Percentiles rank a stretch among this genome's conserved stretches.
phyloP scores from a whole-genome alignment of 176 grass and related monocot genomes.

The Carex pumila region DNA sequence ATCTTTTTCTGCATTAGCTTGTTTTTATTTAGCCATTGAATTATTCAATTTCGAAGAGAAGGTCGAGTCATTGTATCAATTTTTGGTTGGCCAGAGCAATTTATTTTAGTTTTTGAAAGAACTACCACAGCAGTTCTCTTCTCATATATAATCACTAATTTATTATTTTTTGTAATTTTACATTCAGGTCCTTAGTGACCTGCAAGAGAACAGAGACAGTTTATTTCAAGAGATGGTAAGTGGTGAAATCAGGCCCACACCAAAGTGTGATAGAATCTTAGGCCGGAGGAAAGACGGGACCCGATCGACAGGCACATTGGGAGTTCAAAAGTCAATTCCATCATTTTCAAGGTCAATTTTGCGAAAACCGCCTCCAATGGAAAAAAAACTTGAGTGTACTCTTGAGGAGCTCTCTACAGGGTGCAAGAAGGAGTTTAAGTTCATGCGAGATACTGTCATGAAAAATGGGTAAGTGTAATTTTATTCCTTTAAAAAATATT shows the following conservation, averaged over 20 bases:
- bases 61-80: background rate
- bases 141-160: background rate
- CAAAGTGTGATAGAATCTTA: conserved; percentile 4
- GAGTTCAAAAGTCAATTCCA: conserved; percentile 48
- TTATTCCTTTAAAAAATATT: background rate
- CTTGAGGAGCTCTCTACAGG: conserved; percentile 90
- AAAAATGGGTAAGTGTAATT: conserved; percentile 51
- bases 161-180: background rate
- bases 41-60: background rate
- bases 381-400: conserved; percentile 77
- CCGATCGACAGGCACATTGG: conserved; percentile 19
- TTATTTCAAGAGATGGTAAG: conserved; percentile 22
- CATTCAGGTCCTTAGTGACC: conserved; percentile 56
- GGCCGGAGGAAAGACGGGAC: conserved; percentile 8
- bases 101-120: background rate
- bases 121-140: background rate
- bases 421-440: conserved; percentile 83
- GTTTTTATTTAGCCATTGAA: background rate
- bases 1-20: background rate
- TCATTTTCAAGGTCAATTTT: conserved; percentile 75
- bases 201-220: conserved; percentile 62
- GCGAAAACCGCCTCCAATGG: conserved; percentile 70
- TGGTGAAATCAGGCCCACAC: conserved; percentile 1
- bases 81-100: background rate
- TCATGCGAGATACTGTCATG: conserved; percentile 63